phyloP scores from a whole-genome alignment of 108 stramenopile species.

The Cyclotella kingstonii region DNA sequence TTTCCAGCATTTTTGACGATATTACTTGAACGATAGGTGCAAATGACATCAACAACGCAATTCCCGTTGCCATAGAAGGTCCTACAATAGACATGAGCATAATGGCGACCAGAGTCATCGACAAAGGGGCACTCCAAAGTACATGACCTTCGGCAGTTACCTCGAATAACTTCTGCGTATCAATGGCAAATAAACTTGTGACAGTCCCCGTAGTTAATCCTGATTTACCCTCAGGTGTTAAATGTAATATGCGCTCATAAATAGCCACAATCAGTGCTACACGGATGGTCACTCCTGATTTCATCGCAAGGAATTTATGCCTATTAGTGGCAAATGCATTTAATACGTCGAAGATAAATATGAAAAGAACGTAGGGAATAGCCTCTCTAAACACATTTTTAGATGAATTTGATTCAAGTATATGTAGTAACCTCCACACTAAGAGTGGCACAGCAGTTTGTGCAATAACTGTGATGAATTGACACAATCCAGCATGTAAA shows the following conservation, averaged over 20 bases:
- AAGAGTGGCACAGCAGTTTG: constrained; percentile 70
- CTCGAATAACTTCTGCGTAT: constrained; percentile 83
- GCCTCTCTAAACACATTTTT: constrained; percentile 34
- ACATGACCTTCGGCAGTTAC: constrained; percentile 83
- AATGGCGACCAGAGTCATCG: constrained; percentile 68
- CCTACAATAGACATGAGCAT: constrained; percentile 65
- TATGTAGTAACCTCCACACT: constrained; percentile 60
- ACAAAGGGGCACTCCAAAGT: constrained; percentile 81
- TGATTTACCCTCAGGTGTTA: constrained; percentile 59
- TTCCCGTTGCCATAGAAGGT: constrained; percentile 69
- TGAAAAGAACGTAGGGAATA: constrained; percentile 45
- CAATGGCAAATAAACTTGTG: constrained; percentile 79
- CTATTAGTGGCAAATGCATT: constrained; percentile 69
- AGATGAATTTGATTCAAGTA: constrained; percentile 55
- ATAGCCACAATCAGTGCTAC: constrained; percentile 54
- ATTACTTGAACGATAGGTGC: constrained; percentile 67
- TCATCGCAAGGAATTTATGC: constrained; percentile 65
- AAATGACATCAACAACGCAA: constrained; percentile 59
- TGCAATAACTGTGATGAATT: constrained; percentile 64
- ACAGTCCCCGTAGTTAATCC: constrained; percentile 71
- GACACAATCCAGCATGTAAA: constrained; percentile 69
- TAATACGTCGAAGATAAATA: constrained; percentile 47
- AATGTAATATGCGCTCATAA: constrained; percentile 56
- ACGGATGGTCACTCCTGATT: constrained; percentile 63
- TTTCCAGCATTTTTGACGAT: constrained; percentile 56